phyloP scores from a whole-genome alignment of 2,329 filamentous ascomycete species.

The Clarireedia hainanense region DNA sequence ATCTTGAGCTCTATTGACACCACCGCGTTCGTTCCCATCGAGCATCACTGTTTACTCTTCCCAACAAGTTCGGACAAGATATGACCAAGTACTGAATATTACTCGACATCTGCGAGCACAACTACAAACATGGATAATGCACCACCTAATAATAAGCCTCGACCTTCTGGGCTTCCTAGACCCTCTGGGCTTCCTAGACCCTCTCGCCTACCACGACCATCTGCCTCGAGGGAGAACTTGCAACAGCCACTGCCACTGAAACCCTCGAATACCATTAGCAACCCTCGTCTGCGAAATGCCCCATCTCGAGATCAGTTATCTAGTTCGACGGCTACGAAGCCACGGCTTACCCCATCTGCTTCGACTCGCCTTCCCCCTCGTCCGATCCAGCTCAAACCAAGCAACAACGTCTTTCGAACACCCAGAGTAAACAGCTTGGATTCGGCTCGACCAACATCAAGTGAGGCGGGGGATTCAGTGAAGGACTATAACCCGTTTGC shows the following conservation, averaged over 20 bases:
- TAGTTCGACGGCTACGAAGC: conserved; percentile 9
- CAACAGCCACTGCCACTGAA: conserved; percentile 28
- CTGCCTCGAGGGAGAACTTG: conserved; percentile 40
- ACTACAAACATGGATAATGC: conserved; percentile 23
- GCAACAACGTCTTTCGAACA: conserved; percentile 17
- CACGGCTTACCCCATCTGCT: background rate
- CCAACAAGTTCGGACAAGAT: background rate
- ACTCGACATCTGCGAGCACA: background rate
- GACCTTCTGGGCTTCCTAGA: conserved; percentile 37
- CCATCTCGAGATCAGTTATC: conserved; percentile 19
- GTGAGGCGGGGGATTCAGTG: conserved; percentile 10
- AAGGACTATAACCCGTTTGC: conserved; percentile 1
- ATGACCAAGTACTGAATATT: conserved; percentile 13
- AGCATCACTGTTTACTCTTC: no score
- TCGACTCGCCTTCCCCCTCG: conserved; percentile 3
- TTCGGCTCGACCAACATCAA: background rate
- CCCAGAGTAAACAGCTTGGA: background rate
- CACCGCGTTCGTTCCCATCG: no score
- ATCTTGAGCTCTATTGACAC: no score
- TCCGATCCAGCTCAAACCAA: conserved; percentile 14
- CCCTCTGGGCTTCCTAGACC: conserved; percentile 43
- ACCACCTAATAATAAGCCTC: conserved; percentile 14
- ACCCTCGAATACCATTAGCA: conserved; percentile 10
- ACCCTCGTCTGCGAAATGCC: conserved; percentile 23
- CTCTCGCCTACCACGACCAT: conserved; percentile 44